Conservation (phyloP, 2,329 filamentous ascomycete species). For the Cladorrhinum sp. region DNA sequence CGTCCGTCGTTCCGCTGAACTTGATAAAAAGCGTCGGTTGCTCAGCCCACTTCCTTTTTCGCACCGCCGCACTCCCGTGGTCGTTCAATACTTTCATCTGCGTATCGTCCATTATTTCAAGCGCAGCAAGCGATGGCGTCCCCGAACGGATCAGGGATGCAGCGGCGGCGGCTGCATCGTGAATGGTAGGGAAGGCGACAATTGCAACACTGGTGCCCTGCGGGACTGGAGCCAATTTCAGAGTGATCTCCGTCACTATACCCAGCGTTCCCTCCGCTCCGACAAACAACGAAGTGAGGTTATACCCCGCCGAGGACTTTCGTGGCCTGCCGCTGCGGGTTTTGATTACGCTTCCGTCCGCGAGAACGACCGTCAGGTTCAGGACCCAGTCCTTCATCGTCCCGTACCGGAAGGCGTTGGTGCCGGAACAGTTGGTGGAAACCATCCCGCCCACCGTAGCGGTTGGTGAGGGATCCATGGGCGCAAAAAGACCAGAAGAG, state of each 20-base stretch:
- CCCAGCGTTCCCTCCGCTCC: constrained; percentile 70
- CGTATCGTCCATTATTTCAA: constrained; percentile 62
- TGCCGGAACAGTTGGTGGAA: constrained; percentile 64
- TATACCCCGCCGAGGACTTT: constrained; percentile 70
- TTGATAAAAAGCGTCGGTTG: constrained; percentile 72
- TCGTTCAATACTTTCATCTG: constrained; percentile 68
- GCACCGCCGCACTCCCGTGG: constrained; percentile 55
- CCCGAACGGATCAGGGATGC: constrained; percentile 62
- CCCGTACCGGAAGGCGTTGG: constrained; percentile 79
- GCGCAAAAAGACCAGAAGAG: constrained; percentile 73
- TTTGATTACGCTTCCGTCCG: constrained; percentile 71
- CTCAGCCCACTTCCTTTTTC: constrained; percentile 60
- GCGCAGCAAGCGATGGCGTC: constrained; percentile 59
- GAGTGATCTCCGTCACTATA: constrained; percentile 66
- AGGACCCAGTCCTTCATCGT: constrained; percentile 89
- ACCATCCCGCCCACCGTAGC: constrained; percentile 84
- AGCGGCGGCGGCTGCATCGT: constrained; percentile 61
- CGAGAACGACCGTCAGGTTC: constrained; percentile 75
- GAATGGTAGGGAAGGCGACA: constrained; percentile 56
- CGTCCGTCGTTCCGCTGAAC: constrained; percentile 62
- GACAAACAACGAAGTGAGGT: constrained; percentile 65
- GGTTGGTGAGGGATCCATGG: constrained; percentile 78
- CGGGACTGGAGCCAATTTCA: constrained; percentile 65
- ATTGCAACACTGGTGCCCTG: constrained; percentile 63
- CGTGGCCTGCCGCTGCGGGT: constrained; percentile 60